phyloP scores from a whole-genome alignment of 371 early-diverging fungal species.

The Mucor racemosus region DNA sequence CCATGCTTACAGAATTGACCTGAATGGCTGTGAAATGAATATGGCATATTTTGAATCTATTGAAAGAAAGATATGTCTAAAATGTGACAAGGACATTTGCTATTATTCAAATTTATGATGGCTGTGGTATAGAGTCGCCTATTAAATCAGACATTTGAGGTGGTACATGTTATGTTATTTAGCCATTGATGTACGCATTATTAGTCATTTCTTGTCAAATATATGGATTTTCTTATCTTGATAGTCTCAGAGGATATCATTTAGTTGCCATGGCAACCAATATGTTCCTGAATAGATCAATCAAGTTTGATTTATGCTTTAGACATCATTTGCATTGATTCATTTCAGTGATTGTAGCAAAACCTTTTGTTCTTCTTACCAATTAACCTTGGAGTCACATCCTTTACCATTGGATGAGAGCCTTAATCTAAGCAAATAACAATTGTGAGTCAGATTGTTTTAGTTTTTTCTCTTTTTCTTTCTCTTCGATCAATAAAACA shows the following conservation, averaged over 20 bases:
- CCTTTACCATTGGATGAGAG: conserved; percentile 13
- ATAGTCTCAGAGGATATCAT: background rate
- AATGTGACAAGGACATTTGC: background rate
- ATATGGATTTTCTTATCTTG: background rate
- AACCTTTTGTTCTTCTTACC: background rate
- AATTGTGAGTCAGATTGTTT: conserved; percentile 26
- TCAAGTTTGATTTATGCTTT: background rate
- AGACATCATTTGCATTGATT: background rate
- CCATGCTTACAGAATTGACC: conserved; percentile 90
- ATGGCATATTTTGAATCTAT: conserved; percentile 45
- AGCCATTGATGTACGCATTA: conserved; percentile 1
- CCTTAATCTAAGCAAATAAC: background rate
- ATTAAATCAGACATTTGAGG: background rate
- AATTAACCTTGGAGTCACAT: background rate
- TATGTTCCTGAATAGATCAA: background rate
- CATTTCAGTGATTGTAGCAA: background rate
- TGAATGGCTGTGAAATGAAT: conserved; percentile 84
- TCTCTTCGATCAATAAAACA: background rate
- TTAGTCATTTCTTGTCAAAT: background rate
- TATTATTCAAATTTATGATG: too few relatives aligned
- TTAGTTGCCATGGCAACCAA: background rate
- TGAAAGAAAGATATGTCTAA: background rate
- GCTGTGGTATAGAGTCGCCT: background rate
- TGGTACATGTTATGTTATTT: background rate
- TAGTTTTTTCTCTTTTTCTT: background rate